Evolutionary conservation across 2,329 filamentous ascomycete species (phyloP), one percentile per base, ranked within the genome.

Genomic region (Cladophialophora psammophila): DNA sequence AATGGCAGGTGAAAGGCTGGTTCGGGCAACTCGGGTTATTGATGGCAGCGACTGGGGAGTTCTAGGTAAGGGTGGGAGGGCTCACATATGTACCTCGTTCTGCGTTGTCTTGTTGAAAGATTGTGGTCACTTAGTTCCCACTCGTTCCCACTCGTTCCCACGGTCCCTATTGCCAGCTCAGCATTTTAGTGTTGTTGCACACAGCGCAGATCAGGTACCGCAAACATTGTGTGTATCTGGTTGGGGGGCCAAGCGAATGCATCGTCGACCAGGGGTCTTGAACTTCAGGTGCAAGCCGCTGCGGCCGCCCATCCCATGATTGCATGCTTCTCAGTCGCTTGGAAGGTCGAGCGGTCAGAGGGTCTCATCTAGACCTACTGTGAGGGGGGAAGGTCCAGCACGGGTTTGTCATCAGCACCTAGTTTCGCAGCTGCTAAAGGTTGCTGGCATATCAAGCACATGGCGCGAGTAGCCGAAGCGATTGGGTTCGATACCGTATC

Each of bases 121-220:
- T 26, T 26, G 26, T 26, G 26, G 26, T 26, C 26, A 26, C 26
- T 26, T 26, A 26, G 3, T 26, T 26, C 26, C 26, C 26, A 26
- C 26, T 26, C 26, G 3, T 26, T 26, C 26, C 26, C 26, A 26
- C 26, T 26, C 26, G 3, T 26, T 26, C 26, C 26, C n/a, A 20
- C 6, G 7, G 8, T 18, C 5, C 10, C 40, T 40, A 54, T 35
- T 35, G 59, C 59, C 59, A 61, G 20, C 59, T 31, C 59, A 54
- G 45, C 45, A 40, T 31, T 54, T 52, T 38, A 38, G 32, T n/a
- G 10, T 53, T 53, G n/a, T 35, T 18, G 20, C 20, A n/a, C 45
- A 50, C 26, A 40, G 8, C n/a, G 59, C 20, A 53, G 31, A 61
- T 54, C 45, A 53, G 35, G 52, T 38, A 38, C 59, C 59, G 48